Evolutionary conservation across 2,329 filamentous ascomycete genomes (phyloP).

Genomic region (Coniochaeta sp.): DNA sequence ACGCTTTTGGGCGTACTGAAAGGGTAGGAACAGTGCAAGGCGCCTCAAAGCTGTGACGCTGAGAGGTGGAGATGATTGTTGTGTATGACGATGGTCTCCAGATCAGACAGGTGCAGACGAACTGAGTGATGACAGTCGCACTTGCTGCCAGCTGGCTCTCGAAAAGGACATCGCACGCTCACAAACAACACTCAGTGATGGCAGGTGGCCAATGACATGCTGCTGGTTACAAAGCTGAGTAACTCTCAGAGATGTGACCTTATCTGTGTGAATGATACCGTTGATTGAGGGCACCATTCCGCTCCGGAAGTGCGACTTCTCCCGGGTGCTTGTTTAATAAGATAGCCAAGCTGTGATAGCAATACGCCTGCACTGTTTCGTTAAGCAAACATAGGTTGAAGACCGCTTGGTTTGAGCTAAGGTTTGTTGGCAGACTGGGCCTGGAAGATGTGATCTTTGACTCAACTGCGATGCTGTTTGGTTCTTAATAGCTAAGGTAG

Average conservation of each 20-base stretch:
- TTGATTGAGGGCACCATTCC: not conserved
- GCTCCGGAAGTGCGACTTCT: no score
- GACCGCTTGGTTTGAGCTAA: not conserved
- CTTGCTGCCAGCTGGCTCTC: not conserved
- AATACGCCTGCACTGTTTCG: not conserved
- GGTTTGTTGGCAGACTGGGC: no score
- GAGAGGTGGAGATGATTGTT: not conserved
- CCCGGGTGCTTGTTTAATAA: no score
- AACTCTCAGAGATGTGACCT: not conserved
- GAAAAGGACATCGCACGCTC: not conserved
- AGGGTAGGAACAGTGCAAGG: not conserved
- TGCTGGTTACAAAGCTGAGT: not conserved
- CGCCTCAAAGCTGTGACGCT: not conserved
- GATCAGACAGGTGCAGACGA: not conserved
- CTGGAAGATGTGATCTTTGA: no score
- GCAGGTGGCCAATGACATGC: not conserved
- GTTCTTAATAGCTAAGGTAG: no score
- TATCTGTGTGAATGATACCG: not conserved
- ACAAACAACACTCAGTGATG: not conserved
- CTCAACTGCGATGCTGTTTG: no score
- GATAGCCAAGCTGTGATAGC: not conserved
- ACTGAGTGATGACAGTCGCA: not conserved
- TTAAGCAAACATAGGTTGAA: not conserved
- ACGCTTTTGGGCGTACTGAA: not conserved
- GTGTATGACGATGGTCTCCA: not conserved